Percentiles rank a stretch among this genome's conserved stretches.
These are phyloP conservation scores for Spatholobus suberectus DNA, from an alignment of 306 rosid species.

Conservation along the genomic window DNA sequence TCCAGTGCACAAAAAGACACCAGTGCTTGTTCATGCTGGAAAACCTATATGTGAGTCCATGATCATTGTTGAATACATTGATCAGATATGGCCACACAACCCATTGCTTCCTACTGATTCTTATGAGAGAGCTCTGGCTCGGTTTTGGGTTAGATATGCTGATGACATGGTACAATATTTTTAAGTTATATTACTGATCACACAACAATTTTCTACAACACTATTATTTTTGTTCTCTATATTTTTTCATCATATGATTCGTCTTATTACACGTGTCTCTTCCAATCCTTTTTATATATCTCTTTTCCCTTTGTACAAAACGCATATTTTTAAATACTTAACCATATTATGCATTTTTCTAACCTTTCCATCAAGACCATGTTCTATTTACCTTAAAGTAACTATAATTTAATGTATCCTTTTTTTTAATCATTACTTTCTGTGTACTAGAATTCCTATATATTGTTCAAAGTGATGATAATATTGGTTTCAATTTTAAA, in stretches of 20 bases:
- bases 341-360: not conserved
- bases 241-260: too few relatives aligned
- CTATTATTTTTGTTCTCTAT: too few relatives aligned
- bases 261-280: too few relatives aligned
- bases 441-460: not conserved
- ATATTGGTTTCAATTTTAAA: not conserved
- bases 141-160: conserved; percentile 56
- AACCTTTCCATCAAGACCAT: not conserved
- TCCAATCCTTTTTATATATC: too few relatives aligned
- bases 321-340: not conserved
- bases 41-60: conserved; percentile 59
- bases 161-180: conserved; percentile 33
- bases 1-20: conserved; percentile 58
- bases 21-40: conserved; percentile 61
- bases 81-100: conserved; percentile 54
- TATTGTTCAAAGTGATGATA: not conserved
- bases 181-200: too few relatives aligned
- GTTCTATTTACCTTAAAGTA: not conserved
- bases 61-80: conserved; percentile 61
- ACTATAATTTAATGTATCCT: not conserved
- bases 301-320: too few relatives aligned
- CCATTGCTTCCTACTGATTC: conserved; percentile 55
- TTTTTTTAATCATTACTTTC: not conserved
- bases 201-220: too few relatives aligned
- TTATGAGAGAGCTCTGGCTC: conserved; percentile 49